Base-by-base conservation (phyloP, 2,329 filamentous ascomycete genomes). In the Diaporthe citri region DNA sequence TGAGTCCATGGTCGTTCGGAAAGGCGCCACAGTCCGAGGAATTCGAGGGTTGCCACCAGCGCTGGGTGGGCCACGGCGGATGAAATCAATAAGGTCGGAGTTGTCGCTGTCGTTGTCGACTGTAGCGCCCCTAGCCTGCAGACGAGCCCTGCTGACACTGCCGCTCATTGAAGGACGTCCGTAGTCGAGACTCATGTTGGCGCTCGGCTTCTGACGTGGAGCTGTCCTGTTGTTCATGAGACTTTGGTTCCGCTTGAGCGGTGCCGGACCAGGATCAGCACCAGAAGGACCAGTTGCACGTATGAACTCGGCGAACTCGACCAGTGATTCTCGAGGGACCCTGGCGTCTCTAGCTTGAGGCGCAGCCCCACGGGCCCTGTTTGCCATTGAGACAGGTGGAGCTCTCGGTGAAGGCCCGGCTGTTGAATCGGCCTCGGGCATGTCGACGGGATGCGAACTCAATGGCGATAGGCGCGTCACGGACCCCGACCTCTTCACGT, bases 41-140 rank as follows among this genome's bases (percentile, higher is more conserved):
- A 97, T 97, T 34, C 94, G 92, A 75, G 92, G 94, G 77, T 90
- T 90, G 57, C 87, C 88, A 41, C 46, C 70, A 46, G 86, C 82
- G 76, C 86, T 89, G 0, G 94, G 93, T 4, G 95, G 95, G 0
- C 96, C 96, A 81, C 95, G 93, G 60, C 96, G 93, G 78, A 99
- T 97, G 82, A 99, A 98, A 82, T 98, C 96, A 78, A 98, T 98
- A 74, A 99, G 86, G 76, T 98, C 97, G 17, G 94, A 94, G 74
- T 93, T 97, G 77, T 93, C 92, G 69, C 91, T 91, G 70, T 87
- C 88, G 74, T 86, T 86, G 67, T 92, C 88, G 22, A 91, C 88
- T 56, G 89, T 87, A 51, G 94, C 91, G 76, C 95, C 92, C 66
- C 95, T 93, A 74, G 96, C 92, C 82, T 93, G 90, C 64, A 93